Base-by-base conservation (phyloP, 768 basidiomycete species). In the Guyanaporus albipodus region DNA sequence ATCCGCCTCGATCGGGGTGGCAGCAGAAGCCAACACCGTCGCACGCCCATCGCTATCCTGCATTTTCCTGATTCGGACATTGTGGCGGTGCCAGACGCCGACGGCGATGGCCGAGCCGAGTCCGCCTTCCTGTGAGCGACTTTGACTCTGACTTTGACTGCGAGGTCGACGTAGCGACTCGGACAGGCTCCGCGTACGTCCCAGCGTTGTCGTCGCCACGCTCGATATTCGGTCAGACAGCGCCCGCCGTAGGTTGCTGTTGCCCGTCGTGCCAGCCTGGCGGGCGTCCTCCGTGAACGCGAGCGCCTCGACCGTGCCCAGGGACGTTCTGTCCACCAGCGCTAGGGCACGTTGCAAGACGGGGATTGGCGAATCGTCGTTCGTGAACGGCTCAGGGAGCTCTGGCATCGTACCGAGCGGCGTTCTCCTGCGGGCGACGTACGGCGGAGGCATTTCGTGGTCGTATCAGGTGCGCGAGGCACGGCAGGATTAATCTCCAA, bases 331-430 rank as follows among this genome's bases (percentile, higher is more conserved):
- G 18, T 63, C 61, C 29, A 66, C 48, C 37, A 75, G 49, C 42
- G 61, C 67, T 11, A 63, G 63, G 2, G 74, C 73, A n/a, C 75
- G 66, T 39, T 61, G 67, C 4, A 76, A 56, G 24, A 62, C 48
- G 14, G 62, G 65, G 26, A 29, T 48, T 14, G 61, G 50, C n/a
- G 12, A 2, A 32, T 35, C 19, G 17, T 40, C 38, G 42, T 44
- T 44, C 27, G 14, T 19, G 31, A 46, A 22, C 14, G 7, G n/a
- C 10, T 37, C 41, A 21, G 19, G 6, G 6, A 29, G 32, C 14
- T 52, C 51, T 44, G 49, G 12, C 53, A 62, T 58, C 37, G 11
- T 43, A n/a, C 6, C n/a, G 39, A 22, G 18, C 23, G 45, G 18
- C 4, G 9, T 33, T 28, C n/a, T 46, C 12, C 14, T 42, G 8